These are phyloP conservation scores for Agapanthus africanus DNA, from an alignment of 106 monocot species.

Conservation along the genomic window DNA sequence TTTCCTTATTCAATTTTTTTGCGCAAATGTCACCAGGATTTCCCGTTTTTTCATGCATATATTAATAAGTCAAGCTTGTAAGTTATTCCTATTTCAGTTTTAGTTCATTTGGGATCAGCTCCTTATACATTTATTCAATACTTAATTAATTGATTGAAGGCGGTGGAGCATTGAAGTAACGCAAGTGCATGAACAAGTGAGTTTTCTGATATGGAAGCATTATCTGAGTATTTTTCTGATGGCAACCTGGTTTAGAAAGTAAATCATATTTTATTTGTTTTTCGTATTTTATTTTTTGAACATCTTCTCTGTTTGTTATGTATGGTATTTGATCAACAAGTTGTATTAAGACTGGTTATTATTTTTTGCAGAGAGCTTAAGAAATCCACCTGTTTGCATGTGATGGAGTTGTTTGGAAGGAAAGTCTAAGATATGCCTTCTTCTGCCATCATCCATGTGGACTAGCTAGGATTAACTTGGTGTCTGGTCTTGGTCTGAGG, in stretches of 20 bases:
- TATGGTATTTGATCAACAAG: background rate
- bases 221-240: background rate
- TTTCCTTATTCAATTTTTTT: background rate
- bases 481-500: background rate
- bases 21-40: background rate
- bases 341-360: background rate
- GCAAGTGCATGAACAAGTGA: background rate
- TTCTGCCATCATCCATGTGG: slow-evolving; percentile 3
- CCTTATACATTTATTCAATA: background rate
- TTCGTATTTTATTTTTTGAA: background rate
- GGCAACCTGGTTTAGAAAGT: background rate
- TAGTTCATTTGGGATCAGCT: no score
- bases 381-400: slow-evolving; percentile 9
- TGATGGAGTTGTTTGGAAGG: slow-evolving; percentile 1
- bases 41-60: background rate
- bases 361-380: slow-evolving; percentile 3
- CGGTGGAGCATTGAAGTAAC: background rate
- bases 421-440: background rate
- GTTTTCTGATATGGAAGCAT: background rate
- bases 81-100: no score
- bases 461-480: background rate
- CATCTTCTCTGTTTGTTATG: background rate
- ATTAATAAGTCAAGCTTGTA: background rate
- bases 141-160: background rate
- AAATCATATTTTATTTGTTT: background rate